Evolutionary conservation across 2,329 filamentous ascomycete genomes (phyloP).

Genomic region (Aspergillus latus): DNA sequence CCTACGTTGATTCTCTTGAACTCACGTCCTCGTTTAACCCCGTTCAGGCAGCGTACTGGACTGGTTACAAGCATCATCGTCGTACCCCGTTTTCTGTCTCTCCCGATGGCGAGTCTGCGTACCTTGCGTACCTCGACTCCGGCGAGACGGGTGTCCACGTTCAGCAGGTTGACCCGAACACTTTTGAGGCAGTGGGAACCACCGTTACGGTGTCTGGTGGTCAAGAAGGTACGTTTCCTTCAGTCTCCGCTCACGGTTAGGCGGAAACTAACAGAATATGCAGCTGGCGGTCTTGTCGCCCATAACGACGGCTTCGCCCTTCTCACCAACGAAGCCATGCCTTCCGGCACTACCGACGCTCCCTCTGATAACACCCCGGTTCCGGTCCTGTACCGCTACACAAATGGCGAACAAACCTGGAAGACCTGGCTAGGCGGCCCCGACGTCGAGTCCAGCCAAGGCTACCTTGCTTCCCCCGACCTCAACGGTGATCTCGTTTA

Average conservation of each 20-base stretch:
- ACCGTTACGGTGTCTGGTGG: slow-evolving; percentile 54
- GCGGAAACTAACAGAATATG: neutral
- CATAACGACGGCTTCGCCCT: slow-evolving; percentile 65
- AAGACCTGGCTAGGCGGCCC: slow-evolving; percentile 62
- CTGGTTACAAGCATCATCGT: slow-evolving; percentile 59
- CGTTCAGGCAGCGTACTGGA: slow-evolving; percentile 62
- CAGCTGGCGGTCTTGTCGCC: slow-evolving; percentile 60
- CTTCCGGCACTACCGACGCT: slow-evolving; percentile 50
- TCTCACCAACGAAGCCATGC: slow-evolving; percentile 58
- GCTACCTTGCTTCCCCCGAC: slow-evolving; percentile 56
- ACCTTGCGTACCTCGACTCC: slow-evolving; percentile 60
- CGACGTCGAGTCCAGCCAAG: slow-evolving; percentile 48
- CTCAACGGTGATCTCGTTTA: slow-evolving; percentile 64
- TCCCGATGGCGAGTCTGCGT: slow-evolving; percentile 59
- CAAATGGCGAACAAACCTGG: slow-evolving; percentile 56
- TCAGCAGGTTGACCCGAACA: slow-evolving; percentile 56
- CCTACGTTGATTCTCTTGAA: slow-evolving; percentile 45
- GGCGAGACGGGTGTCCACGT: slow-evolving; percentile 58
- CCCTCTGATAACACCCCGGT: slow-evolving; percentile 53
- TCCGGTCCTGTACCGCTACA: slow-evolving; percentile 60
- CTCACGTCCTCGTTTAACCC: slow-evolving; percentile 57
- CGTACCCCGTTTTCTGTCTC: slow-evolving; percentile 64
- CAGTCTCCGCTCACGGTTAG: neutral
- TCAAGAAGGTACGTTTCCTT: slow-evolving; percentile 47
- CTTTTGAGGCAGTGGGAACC: slow-evolving; percentile 55